Evolutionary conservation across 106 monocot genomes (phyloP).

Genomic region (Amphibolis antarctica): DNA sequence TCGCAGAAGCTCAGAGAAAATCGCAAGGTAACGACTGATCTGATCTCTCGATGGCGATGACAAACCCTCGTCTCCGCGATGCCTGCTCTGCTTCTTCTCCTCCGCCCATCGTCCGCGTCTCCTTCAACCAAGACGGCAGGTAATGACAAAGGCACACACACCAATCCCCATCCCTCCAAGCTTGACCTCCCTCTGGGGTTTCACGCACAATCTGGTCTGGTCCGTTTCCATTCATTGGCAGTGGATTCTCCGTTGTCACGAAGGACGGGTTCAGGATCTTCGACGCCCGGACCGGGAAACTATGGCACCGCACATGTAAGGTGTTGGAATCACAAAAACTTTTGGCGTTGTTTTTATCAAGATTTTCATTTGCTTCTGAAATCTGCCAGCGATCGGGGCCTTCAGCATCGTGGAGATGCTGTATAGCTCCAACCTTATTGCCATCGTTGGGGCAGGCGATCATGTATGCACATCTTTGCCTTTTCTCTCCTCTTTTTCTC

Average conservation of each 20-base stretch:
- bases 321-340: neutral
- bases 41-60: neutral
- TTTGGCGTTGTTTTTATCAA: neutral
- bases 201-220: neutral
- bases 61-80: neutral
- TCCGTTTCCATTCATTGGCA: conserved; percentile 7
- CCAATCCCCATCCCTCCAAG: neutral
- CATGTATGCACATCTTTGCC: conserved; percentile 31
- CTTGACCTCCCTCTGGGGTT: neutral
- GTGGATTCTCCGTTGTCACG: conserved; percentile 67
- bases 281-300: conserved; percentile 47
- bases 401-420: conserved; percentile 92
- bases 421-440: conserved; percentile 65
- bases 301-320: conserved; percentile 61
- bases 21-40: too few relatives aligned
- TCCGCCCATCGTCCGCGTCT: conserved; percentile 52
- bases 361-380: neutral
- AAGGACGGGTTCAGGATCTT: conserved; percentile 82
- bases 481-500: neutral
- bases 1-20: too few relatives aligned
- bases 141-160: conserved; percentile 6
- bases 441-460: conserved; percentile 86
- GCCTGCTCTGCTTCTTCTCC: conserved; percentile 14
- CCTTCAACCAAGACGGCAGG: conserved; percentile 97
- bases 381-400: conserved; percentile 45